phyloP scores from a whole-genome alignment of 352 stramenopile genomes.

The Peronosclerospora sorghi region DNA sequence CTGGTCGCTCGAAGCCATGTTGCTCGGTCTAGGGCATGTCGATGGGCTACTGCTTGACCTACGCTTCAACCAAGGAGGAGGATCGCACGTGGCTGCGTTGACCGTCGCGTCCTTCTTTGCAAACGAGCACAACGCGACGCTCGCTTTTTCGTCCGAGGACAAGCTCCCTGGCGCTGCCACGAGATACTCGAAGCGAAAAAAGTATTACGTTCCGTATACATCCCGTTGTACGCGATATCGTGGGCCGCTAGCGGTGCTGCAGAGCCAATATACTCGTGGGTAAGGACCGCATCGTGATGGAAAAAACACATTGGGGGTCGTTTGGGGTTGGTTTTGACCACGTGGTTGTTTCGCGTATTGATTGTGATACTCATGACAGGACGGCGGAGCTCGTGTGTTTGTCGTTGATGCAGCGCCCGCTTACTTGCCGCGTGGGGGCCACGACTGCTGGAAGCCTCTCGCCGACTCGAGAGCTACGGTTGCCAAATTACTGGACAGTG shows the following conservation, averaged over 20 bases:
- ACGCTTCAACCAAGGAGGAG: slow-evolving; percentile 63
- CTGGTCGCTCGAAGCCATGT: slow-evolving; percentile 76
- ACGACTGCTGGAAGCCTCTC: slow-evolving; percentile 53
- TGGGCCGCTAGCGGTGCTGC: slow-evolving; percentile 59
- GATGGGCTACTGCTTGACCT: slow-evolving; percentile 70
- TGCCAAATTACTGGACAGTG: slow-evolving; percentile 77
- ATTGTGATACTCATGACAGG: slow-evolving; percentile 13
- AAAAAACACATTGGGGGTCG: no score
- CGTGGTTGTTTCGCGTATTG: background rate
- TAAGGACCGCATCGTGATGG: no score
- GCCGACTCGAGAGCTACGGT: slow-evolving; percentile 43
- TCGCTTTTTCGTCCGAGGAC: slow-evolving; percentile 64
- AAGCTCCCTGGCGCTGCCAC: slow-evolving; percentile 28
- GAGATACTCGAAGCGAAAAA: slow-evolving; percentile 44
- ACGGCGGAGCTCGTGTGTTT: slow-evolving; percentile 64
- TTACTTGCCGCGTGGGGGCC: slow-evolving; percentile 50
- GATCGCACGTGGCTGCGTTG: slow-evolving; percentile 48
- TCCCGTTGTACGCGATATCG: slow-evolving; percentile 43
- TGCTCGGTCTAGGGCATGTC: slow-evolving; percentile 45
- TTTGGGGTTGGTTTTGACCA: background rate
- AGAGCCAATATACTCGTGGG: slow-evolving; percentile 69
- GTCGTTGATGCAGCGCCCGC: slow-evolving; percentile 46
- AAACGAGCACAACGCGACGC: slow-evolving; percentile 22
- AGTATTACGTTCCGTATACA: slow-evolving; percentile 51
- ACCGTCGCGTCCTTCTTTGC: slow-evolving; percentile 68